These are phyloP conservation scores for Iberis amara DNA, from an alignment of 441 rosid species.

Conservation along the genomic window DNA sequence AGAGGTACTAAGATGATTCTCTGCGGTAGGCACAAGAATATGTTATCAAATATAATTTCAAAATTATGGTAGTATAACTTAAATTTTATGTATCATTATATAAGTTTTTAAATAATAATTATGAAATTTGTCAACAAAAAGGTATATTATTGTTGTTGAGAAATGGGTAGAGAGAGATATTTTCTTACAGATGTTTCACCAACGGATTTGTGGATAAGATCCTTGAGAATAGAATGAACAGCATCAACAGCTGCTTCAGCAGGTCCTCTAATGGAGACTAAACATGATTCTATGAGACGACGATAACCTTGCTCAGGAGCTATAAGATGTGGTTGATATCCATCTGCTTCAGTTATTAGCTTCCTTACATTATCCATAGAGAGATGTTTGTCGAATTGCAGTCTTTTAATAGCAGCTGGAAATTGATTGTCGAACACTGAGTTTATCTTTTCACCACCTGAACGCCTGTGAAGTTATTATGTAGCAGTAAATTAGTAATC, in stretches of 20 bases:
- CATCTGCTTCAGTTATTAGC: slow-evolving; percentile 90
- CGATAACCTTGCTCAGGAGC: slow-evolving; percentile 97
- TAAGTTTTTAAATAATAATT: no score
- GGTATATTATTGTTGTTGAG: no score
- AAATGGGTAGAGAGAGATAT: not conserved
- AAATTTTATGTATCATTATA: no score
- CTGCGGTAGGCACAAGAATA: no score
- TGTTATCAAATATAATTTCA: no score
- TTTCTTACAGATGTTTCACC: slow-evolving; percentile 51
- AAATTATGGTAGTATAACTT: no score
- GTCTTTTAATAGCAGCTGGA: slow-evolving; percentile 78
- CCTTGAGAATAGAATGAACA: slow-evolving; percentile 79
- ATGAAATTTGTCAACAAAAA: no score
- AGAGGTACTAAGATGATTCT: no score
- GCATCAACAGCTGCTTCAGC: slow-evolving; percentile 95
- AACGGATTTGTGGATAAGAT: slow-evolving; percentile 67
- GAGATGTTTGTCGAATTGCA: slow-evolving; percentile 84
- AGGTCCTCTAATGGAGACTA: slow-evolving; percentile 74
- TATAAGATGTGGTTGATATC: slow-evolving; percentile 89
- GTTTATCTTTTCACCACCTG: slow-evolving; percentile 91
- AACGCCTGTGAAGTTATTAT: slow-evolving; percentile 49
- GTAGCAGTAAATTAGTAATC: not conserved
- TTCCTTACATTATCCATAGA: slow-evolving; percentile 76
- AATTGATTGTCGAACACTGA: slow-evolving; percentile 73
- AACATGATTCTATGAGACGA: slow-evolving; percentile 76